These are phyloP conservation scores for Tremella yokohamensis DNA, from an alignment of 768 basidiomycete genomes.

Conservation along the genomic window DNA sequence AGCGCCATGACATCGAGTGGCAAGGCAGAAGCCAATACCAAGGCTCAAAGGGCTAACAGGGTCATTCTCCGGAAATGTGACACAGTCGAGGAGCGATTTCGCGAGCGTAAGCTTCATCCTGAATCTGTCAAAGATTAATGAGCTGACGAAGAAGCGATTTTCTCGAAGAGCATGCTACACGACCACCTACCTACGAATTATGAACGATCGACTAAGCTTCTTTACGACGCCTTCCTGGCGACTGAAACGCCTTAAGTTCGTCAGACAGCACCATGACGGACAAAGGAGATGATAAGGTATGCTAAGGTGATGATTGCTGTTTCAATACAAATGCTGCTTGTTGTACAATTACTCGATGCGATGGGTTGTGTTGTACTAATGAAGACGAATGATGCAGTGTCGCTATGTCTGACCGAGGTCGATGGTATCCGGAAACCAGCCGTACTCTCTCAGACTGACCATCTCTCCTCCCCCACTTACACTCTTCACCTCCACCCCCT, in stretches of 20 bases:
- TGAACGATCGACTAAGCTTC: slow-evolving; percentile 38
- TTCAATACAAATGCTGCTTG: background rate
- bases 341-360: background rate
- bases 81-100: slow-evolving; percentile 36
- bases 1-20: background rate
- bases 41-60: slow-evolving; percentile 3
- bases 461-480: slow-evolving; percentile 55
- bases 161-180: slow-evolving; percentile 42
- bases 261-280: background rate
- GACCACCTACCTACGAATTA: slow-evolving; percentile 45
- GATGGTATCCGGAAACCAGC: slow-evolving; percentile 49
- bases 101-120: slow-evolving; percentile 65
- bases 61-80: background rate
- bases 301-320: background rate
- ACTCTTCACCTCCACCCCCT: slow-evolving; percentile 73
- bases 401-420: background rate
- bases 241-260: background rate
- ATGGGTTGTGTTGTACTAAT: background rate
- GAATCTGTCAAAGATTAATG: slow-evolving; percentile 63
- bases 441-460: slow-evolving; percentile 55
- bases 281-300: no score
- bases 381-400: background rate
- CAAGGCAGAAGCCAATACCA: background rate
- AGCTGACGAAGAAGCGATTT: slow-evolving; percentile 28
- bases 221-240: slow-evolving; percentile 23